These are phyloP conservation scores for Lactarius akahatsu DNA, from an alignment of 768 basidiomycete genomes.

Conservation along the genomic window DNA sequence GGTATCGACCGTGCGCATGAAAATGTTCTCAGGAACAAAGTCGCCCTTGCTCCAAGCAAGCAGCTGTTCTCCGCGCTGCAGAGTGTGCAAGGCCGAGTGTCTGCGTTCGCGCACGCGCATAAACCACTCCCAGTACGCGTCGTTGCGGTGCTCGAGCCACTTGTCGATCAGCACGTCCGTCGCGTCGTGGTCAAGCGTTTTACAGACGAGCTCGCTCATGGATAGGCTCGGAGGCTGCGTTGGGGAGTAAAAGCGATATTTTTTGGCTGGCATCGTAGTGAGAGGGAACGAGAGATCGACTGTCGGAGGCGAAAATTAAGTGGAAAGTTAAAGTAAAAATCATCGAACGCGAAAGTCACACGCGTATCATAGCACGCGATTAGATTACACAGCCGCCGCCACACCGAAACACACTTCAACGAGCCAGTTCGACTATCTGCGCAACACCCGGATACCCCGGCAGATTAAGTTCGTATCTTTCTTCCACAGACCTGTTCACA, in stretches of 20 bases:
- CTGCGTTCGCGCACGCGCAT: conserved; percentile 64
- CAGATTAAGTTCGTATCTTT: conserved; percentile 75
- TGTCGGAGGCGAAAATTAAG: background rate
- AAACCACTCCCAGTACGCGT: conserved; percentile 79
- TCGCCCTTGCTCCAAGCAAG: conserved; percentile 62
- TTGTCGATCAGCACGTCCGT: conserved; percentile 80
- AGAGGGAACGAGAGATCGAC: background rate
- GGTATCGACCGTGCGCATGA: conserved; percentile 76
- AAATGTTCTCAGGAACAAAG: conserved; percentile 76
- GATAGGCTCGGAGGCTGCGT: conserved; percentile 63
- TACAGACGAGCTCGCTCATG: conserved; percentile 78
- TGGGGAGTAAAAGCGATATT: conserved; percentile 52
- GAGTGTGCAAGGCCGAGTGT: conserved; percentile 52
- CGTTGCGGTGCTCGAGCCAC: conserved; percentile 77
- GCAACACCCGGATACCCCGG: conserved; percentile 75
- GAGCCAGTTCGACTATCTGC: conserved; percentile 78
- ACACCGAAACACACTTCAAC: background rate
- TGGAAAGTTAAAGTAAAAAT: background rate
- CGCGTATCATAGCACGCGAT: background rate
- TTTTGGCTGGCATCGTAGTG: conserved; percentile 24
- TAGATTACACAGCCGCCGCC: background rate
- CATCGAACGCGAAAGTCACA: background rate
- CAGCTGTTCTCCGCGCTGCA: conserved; percentile 40
- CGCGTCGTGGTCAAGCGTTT: conserved; percentile 71
- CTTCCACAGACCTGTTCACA: conserved; percentile 57